phyloP scores from a whole-genome alignment of 208 protist species.

The Trypanosoma cruzi region DNA sequence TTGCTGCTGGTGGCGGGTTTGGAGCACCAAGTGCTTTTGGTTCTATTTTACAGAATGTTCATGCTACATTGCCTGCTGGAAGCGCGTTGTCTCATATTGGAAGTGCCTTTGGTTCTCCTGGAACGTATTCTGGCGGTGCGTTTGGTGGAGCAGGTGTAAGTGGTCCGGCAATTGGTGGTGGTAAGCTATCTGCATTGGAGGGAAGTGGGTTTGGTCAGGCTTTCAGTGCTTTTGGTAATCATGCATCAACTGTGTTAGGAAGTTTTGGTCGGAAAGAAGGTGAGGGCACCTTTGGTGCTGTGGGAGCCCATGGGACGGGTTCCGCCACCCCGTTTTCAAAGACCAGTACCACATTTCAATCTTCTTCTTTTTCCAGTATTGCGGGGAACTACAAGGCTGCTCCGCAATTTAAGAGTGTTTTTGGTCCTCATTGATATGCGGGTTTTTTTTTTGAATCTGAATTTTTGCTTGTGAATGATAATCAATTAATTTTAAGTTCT shows the following conservation, averaged over 20 bases:
- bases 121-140: neutral
- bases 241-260: neutral
- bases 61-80: neutral
- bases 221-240: slow-evolving; percentile 14
- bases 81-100: neutral
- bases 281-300: slow-evolving; percentile 10
- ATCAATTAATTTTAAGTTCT: neutral
- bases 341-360: slow-evolving; percentile 31
- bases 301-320: slow-evolving; percentile 1
- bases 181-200: neutral
- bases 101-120: slow-evolving; percentile 1
- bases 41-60: neutral
- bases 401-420: slow-evolving; percentile 46
- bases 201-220: slow-evolving; percentile 17
- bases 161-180: neutral
- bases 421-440: slow-evolving; percentile 29
- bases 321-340: slow-evolving; percentile 12
- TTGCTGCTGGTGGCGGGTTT: neutral
- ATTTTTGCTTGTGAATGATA: slow-evolving; percentile 3
- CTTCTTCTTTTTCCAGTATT: slow-evolving; percentile 42
- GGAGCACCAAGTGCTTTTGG: slow-evolving; percentile 25
- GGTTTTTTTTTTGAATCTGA: slow-evolving; percentile 13
- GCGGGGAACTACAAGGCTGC: slow-evolving; percentile 43
- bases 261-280: neutral
- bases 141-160: slow-evolving; percentile 5